Evolutionary conservation across 2,329 filamentous ascomycete species (phyloP), one percentile per base, ranked within the genome.

Genomic region (Paecilomyces formosus): DNA sequence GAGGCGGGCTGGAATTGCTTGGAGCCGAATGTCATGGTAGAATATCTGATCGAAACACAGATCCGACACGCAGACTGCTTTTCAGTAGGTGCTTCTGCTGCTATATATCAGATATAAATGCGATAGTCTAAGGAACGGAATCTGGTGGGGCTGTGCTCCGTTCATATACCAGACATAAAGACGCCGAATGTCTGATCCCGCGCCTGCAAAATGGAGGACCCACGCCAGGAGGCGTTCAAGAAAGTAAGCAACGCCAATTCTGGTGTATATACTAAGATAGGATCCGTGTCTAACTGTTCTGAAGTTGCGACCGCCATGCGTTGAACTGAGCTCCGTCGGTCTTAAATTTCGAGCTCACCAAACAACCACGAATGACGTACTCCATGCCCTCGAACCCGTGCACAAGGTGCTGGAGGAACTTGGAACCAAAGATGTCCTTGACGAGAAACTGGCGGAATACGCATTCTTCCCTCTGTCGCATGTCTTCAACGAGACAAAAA

Each of bases 381-480:
- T 78, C 3, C 67, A 73, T 53, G 74, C 76, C 30, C 73, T 86
- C 22, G 74, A 79, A 54, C 65, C 70, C 1, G 67, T 86, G 5
- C 69, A 74, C 54, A 56, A 62, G 21, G 67, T 69, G 2, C 65
- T 81, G 11, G 63, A 70, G 7, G 70, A 71, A 15, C 71, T 85
- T 15, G 65, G 69, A 22, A 67, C 66, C 7, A 71, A 76, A 35
- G 67, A 73, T 62, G 65, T 70, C 1, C 70, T 97, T 18, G 90
- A 97, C 71, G 82, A 87, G 56, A 93, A 92, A 71, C 78, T 97
- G 18, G 91, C 92, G 13, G 92, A 97, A 77, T 99, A 97, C 79
- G 83, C 89, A 68, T 97, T 97, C 78, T 96, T 97, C 62, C 94
- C 94, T 0, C 79, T 99, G 0, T 92, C 90, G 0, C 88, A 94